These are phyloP conservation scores for Polytrichum formosum DNA, from an alignment of 225 moss, liverwort and hornwort genomes.

Conservation along the genomic window DNA sequence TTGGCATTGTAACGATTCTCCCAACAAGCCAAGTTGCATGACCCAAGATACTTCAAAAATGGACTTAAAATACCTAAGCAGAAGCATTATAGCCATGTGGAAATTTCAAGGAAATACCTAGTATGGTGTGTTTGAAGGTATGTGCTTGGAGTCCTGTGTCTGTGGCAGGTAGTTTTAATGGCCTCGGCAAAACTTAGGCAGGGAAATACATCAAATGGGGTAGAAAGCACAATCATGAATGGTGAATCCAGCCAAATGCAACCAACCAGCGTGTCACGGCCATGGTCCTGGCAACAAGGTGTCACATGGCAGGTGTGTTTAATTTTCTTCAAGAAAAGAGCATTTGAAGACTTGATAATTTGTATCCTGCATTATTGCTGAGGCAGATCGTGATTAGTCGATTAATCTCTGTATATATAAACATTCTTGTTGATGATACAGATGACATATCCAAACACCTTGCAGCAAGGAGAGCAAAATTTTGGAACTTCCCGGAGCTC, in stretches of 20 bases:
- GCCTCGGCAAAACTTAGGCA: constrained; percentile 39
- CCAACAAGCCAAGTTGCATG: too few relatives aligned
- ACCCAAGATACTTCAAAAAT: too few relatives aligned
- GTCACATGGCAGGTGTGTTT: constrained; percentile 9
- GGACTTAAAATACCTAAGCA: too few relatives aligned
- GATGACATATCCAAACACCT: constrained; percentile 26
- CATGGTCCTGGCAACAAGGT: constrained; percentile 51
- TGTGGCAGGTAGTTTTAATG: constrained; percentile 44
- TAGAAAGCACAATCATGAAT: constrained; percentile 23
- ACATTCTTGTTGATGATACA: neutral
- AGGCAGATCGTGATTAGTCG: too few relatives aligned
- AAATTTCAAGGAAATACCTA: too few relatives aligned
- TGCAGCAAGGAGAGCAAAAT: constrained; percentile 8
- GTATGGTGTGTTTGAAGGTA: too few relatives aligned
- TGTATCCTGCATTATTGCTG: too few relatives aligned
- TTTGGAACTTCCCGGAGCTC: constrained; percentile 12
- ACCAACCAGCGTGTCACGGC: constrained; percentile 21
- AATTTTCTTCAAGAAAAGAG: neutral
- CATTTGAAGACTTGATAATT: neutral
- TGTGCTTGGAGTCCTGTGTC: neutral
- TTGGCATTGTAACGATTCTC: too few relatives aligned
- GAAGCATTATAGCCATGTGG: too few relatives aligned
- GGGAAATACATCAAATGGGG: constrained; percentile 14
- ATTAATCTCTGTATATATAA: neutral
- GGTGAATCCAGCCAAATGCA: constrained; percentile 22